Evolutionary conservation across 179 eudicot species (phyloP).

Genomic region (Beta macrorhiza): DNA sequence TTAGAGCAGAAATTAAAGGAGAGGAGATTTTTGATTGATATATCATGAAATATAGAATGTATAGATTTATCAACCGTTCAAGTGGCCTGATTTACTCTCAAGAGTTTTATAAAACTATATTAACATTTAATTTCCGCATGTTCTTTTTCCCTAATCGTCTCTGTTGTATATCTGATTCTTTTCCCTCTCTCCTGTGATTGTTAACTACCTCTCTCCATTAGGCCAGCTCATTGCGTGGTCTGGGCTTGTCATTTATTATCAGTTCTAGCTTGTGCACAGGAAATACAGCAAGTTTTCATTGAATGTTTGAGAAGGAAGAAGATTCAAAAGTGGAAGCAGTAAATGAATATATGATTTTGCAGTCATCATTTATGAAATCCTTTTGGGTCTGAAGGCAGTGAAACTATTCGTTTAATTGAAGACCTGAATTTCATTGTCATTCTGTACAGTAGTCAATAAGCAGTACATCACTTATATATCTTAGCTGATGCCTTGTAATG

Average conservation of each 20-base stretch:
- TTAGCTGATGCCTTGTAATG: background rate
- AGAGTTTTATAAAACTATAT: no score
- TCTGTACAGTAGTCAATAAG: background rate
- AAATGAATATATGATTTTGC: background rate
- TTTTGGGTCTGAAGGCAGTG: background rate
- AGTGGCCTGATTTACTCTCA: no score
- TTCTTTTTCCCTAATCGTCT: no score
- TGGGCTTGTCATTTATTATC: background rate
- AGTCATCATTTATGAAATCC: no score
- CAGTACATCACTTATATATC: background rate
- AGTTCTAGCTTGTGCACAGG: background rate
- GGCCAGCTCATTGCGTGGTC: background rate
- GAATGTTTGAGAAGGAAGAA: background rate
- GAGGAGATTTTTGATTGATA: no score
- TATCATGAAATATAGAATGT: no score
- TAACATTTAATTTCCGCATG: no score
- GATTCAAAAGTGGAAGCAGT: background rate
- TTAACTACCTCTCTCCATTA: no score
- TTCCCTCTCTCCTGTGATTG: no score
- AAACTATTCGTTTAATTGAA: background rate
- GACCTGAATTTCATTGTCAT: background rate
- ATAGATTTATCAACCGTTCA: no score
- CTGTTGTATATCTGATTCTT: background rate
- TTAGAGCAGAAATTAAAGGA: no score
- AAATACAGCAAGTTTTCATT: background rate